These are phyloP conservation scores for Penicillium angulare DNA, from an alignment of 495 filamentous ascomycete genomes.

Conservation along the genomic window DNA sequence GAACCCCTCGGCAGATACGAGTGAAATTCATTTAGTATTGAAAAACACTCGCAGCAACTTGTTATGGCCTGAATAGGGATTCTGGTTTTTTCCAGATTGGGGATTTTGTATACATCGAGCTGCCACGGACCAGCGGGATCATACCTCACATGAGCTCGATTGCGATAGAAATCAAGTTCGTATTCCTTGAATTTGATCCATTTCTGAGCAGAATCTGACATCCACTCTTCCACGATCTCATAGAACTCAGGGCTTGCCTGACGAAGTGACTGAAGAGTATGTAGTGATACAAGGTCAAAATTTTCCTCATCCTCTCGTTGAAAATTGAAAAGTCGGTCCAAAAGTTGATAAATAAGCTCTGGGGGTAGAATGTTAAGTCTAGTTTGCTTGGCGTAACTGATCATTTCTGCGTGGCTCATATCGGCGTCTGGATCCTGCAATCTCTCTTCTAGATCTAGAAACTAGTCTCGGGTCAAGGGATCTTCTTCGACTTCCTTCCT, in stretches of 20 bases:
- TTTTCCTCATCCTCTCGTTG: neutral
- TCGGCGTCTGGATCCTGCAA: neutral
- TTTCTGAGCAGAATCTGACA: neutral
- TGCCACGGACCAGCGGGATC: neutral
- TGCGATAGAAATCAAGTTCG: neutral
- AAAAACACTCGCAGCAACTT: neutral
- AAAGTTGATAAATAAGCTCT: neutral
- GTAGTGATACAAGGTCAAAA: neutral
- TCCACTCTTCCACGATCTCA: neutral
- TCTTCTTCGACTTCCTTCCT: no score
- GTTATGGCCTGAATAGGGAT: neutral
- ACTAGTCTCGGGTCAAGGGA: neutral
- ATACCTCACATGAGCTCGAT: neutral
- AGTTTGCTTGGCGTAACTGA: neutral
- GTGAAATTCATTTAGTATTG: no score
- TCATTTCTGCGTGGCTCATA: neutral
- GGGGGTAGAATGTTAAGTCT: neutral
- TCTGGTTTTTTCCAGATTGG: neutral
- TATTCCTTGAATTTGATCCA: neutral
- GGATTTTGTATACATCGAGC: no score
- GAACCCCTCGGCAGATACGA: neutral
- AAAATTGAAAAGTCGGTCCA: neutral
- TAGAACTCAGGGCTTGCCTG: neutral
- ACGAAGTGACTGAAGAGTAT: neutral
- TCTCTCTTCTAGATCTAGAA: neutral